Conservation (phyloP, 1,139 yeast genomes). For the Hyphopichia buzzinii region DNA sequence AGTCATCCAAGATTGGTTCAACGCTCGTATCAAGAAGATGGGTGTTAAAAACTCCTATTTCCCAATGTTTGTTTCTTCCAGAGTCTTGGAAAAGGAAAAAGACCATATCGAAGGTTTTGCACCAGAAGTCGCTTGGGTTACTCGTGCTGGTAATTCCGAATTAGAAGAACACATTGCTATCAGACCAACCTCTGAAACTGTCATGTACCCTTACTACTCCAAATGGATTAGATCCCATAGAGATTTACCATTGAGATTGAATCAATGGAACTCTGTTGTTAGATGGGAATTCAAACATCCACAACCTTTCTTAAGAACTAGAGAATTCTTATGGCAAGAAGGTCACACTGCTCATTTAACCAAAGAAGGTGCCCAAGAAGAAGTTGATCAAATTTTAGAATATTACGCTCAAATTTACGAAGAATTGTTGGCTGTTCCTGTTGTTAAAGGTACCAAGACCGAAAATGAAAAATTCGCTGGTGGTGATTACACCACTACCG, state of each 20-base stretch:
- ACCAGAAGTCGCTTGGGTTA: slow-evolving; percentile 99
- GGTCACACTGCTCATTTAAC: slow-evolving; percentile 98
- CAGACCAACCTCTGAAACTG: slow-evolving; percentile 99
- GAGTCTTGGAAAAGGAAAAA: slow-evolving; percentile 93
- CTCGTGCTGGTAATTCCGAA: slow-evolving; percentile 90
- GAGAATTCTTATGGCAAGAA: slow-evolving; percentile 99
- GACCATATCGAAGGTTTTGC: slow-evolving; percentile 99
- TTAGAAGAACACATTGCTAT: slow-evolving; percentile 98
- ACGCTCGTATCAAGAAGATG: slow-evolving; percentile 71
- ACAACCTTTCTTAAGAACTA: slow-evolving; percentile 96
- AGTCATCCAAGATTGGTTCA: slow-evolving; percentile 84
- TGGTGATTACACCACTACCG: slow-evolving; percentile 91
- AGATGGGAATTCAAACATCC: slow-evolving; percentile 99
- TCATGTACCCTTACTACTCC: slow-evolving; percentile 98
- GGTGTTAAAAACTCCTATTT: slow-evolving; percentile 96
- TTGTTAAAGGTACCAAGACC: slow-evolving; percentile 90
- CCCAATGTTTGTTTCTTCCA: slow-evolving; percentile 96
- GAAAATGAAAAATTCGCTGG: slow-evolving; percentile 99
- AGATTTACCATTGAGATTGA: slow-evolving; percentile 91
- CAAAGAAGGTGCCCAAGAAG: slow-evolving; percentile 71
- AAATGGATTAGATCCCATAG: slow-evolving; percentile 99
- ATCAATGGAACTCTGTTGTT: slow-evolving; percentile 99
- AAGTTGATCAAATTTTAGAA: slow-evolving; percentile 84
- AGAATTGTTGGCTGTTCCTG: slow-evolving; percentile 96
- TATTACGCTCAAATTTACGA: slow-evolving; percentile 82